These are phyloP conservation scores for Solanum sitiens DNA, from an alignment of 257 asterid genomes.

Conservation along the genomic window DNA sequence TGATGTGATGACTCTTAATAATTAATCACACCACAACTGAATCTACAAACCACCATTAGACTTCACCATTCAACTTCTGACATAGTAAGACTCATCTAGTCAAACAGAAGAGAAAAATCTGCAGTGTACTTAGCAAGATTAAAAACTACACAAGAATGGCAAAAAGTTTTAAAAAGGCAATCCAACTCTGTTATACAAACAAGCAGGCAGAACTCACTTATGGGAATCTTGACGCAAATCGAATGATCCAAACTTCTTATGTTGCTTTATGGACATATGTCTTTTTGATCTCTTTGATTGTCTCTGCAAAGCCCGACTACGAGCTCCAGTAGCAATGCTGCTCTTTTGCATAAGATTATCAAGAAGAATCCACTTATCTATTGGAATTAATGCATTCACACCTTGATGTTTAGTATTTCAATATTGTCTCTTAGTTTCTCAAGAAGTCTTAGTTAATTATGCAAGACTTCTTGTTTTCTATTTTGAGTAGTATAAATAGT, in stretches of 20 bases:
- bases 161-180: background rate
- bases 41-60: background rate
- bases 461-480: no score
- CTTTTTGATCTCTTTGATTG: constrained; percentile 66
- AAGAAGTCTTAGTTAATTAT: no score
- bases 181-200: background rate
- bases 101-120: background rate
- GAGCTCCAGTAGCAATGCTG: constrained; percentile 15
- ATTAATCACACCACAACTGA: background rate
- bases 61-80: background rate
- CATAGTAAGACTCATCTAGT: background rate
- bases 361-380: constrained; percentile 49
- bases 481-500: no score
- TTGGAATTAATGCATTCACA: no score
- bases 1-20: background rate
- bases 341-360: constrained; percentile 59
- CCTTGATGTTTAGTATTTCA: no score
- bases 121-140: background rate
- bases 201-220: constrained; percentile 36
- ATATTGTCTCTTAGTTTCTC: no score
- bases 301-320: constrained; percentile 16
- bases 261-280: constrained; percentile 68
- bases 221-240: constrained; percentile 50
- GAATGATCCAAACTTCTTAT: constrained; percentile 48
- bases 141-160: background rate